Conservation (phyloP, 495 filamentous ascomycete species). For the Penicillium verhagenii region DNA sequence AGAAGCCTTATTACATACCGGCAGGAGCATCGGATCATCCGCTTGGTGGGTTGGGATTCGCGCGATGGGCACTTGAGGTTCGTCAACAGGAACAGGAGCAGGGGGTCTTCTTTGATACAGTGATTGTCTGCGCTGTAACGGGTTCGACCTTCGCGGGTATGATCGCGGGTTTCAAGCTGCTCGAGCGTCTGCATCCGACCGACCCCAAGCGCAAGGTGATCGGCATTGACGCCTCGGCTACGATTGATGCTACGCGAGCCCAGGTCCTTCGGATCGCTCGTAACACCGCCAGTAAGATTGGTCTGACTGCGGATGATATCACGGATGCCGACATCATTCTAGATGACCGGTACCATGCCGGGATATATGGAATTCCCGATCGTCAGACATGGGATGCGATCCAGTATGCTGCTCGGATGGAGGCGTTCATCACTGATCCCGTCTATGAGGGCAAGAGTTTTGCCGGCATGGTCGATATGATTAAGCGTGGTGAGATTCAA, state of each 20-base stretch:
- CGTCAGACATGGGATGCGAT: constrained; percentile 58
- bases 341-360: constrained; percentile 61
- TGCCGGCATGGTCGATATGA: constrained; percentile 63
- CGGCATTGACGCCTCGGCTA: constrained; percentile 64
- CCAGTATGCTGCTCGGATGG: constrained; percentile 57
- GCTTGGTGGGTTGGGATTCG: constrained; percentile 63
- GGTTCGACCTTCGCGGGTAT: constrained; percentile 63
- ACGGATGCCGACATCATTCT: constrained; percentile 55
- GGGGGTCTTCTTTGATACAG: constrained; percentile 58
- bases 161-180: constrained; percentile 61
- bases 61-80: constrained; percentile 63
- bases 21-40: constrained; percentile 64
- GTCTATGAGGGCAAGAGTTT: constrained; percentile 69
- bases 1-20: constrained; percentile 63
- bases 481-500: constrained; percentile 54
- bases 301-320: constrained; percentile 52
- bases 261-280: constrained; percentile 62
- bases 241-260: constrained; percentile 49
- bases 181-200: constrained; percentile 39
- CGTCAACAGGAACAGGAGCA: constrained; percentile 54
- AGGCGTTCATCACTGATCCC: constrained; percentile 66
- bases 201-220: constrained; percentile 49
- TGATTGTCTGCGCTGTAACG: constrained; percentile 62
- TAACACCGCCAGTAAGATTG: constrained; percentile 56
- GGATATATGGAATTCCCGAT: constrained; percentile 59